Evolutionary conservation across 495 filamentous ascomycete genomes (phyloP).

Genomic region (Lichina pygmaea): DNA sequence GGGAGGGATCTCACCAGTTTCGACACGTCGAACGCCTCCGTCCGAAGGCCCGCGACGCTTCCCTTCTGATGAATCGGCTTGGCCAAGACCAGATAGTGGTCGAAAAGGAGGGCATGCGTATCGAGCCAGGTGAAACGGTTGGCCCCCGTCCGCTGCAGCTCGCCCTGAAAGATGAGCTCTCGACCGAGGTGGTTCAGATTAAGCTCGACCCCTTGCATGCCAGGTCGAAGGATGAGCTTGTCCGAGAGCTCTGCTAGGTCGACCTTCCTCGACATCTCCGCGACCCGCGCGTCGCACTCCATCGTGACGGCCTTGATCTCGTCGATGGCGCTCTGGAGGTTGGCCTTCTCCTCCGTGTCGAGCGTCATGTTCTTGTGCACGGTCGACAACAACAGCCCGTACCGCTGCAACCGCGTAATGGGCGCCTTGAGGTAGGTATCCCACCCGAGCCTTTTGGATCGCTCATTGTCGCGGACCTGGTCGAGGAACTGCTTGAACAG

Average conservation of each 20-base stretch:
- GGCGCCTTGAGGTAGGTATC: constrained; percentile 82
- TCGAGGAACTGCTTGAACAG: constrained; percentile 73
- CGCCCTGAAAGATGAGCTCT: constrained; percentile 68
- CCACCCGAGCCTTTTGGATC: constrained; percentile 74
- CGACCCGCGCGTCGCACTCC: constrained; percentile 87
- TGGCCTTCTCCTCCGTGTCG: constrained; percentile 77
- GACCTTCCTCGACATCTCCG: constrained; percentile 80
- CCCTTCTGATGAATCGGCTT: constrained; percentile 50
- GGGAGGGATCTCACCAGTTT: constrained; percentile 33
- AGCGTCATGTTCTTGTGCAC: constrained; percentile 60
- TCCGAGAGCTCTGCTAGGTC: constrained; percentile 57
- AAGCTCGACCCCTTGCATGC: constrained; percentile 68
- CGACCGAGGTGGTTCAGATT: constrained; percentile 80
- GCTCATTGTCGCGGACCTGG: constrained; percentile 44
- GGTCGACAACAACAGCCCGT: constrained; percentile 56
- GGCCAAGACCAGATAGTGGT: constrained; percentile 84
- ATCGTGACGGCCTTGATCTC: constrained; percentile 79
- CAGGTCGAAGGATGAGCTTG: constrained; percentile 60
- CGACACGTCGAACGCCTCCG: constrained; percentile 83
- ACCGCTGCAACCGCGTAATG: constrained; percentile 79
- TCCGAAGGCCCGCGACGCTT: constrained; percentile 31
- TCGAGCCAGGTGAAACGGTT: constrained; percentile 80
- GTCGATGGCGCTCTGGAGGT: constrained; percentile 66
- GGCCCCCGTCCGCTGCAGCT: constrained; percentile 65
- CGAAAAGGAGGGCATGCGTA: constrained; percentile 76